phyloP scores from a whole-genome alignment of 1,284 basidiomycete genomes.

The Cystobasidium sp. region DNA sequence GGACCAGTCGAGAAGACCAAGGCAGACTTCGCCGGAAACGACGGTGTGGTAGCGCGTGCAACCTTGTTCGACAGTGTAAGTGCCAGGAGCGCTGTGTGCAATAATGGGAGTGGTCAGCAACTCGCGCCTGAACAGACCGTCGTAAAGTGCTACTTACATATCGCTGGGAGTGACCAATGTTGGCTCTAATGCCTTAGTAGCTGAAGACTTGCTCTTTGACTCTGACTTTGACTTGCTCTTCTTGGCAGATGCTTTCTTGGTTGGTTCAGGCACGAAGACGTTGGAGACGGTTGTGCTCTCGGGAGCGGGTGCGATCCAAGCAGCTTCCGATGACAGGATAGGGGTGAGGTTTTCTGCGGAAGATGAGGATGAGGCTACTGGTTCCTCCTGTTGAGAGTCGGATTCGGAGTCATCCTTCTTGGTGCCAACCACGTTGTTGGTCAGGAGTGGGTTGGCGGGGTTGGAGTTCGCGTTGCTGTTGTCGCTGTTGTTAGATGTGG shows the following conservation, averaged over 20 bases:
- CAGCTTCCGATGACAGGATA: slow-evolving; percentile 6
- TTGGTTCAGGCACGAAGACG: background rate
- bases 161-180: slow-evolving; percentile 1
- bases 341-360: slow-evolving; percentile 1
- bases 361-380: background rate
- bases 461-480: slow-evolving; percentile 2
- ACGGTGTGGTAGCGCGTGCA: slow-evolving; percentile 41
- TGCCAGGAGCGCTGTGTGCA: slow-evolving; percentile 12
- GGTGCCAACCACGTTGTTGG: slow-evolving; percentile 16
- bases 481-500: background rate
- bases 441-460: background rate
- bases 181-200: background rate
- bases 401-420: background rate
- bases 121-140: background rate
- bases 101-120: background rate
- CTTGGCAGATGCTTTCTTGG: slow-evolving; percentile 12
- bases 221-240: slow-evolving; percentile 11
- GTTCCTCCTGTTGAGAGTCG: background rate
- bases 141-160: background rate
- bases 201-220: background rate
- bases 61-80: slow-evolving; percentile 27
- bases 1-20: slow-evolving; percentile 37
- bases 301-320: slow-evolving; percentile 11
- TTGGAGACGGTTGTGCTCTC: slow-evolving; percentile 2
- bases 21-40: slow-evolving; percentile 40